Conservation (phyloP, 1,139 yeast species). For the Blastobotrys aristatus region DNA sequence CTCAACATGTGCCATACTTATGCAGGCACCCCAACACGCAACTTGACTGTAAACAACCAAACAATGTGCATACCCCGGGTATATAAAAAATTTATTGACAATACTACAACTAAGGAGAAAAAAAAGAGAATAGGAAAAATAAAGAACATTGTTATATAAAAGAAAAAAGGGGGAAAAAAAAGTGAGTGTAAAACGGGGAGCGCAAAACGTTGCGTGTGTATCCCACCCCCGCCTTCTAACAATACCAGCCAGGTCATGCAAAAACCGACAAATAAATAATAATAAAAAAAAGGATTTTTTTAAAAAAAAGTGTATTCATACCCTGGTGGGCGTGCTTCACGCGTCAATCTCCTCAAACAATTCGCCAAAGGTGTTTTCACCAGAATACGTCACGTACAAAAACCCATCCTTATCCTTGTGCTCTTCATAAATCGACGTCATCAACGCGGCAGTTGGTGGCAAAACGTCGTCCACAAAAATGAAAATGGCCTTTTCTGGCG, state of each 20-base stretch:
- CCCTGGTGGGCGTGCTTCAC: background rate
- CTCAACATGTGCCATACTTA: too few relatives aligned
- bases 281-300: background rate
- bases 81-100: too few relatives aligned
- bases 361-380: conserved; percentile 43
- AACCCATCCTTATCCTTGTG: conserved; percentile 98
- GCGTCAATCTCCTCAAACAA: conserved; percentile 1
- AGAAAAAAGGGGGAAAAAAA: background rate
- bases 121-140: background rate
- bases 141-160: background rate
- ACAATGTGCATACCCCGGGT: too few relatives aligned
- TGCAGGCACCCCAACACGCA: too few relatives aligned
- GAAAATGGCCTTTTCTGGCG: conserved; percentile 96
- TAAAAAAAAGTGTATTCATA: too few relatives aligned
- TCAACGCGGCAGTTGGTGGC: conserved; percentile 96
- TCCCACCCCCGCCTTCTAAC: too few relatives aligned
- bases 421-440: conserved; percentile 91
- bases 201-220: too few relatives aligned
- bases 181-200: too few relatives aligned
- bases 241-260: too few relatives aligned
- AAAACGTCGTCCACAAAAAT: conserved; percentile 93
- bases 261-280: too few relatives aligned
- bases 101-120: too few relatives aligned
- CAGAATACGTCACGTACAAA: conserved; percentile 76
- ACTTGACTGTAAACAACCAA: too few relatives aligned